Evolutionary conservation across 441 rosid species (phyloP), one percentile per base, ranked within the genome.

Genomic region (Theobroma grandiflorum): DNA sequence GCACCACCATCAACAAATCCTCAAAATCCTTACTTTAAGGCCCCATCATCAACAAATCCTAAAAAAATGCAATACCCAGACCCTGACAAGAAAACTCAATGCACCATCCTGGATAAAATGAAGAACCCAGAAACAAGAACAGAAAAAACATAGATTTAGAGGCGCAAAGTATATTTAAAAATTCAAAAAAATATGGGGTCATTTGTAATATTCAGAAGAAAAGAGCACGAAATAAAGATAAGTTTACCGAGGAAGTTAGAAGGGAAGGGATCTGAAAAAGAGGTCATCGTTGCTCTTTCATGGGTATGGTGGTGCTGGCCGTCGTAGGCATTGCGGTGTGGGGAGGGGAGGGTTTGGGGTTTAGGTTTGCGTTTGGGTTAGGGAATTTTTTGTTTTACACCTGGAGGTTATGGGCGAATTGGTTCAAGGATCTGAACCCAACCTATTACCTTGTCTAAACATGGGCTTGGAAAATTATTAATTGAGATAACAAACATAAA

Each of bases 41-140:
- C 61, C 33, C 11, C 8, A 52, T 16, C 37, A 4, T 35, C 61
- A 72, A 52, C 15, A 50, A 35, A 72, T 37, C 63, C 31, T 53
- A n/a, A 18, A 53, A n/a, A 53, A 72, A n/a, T 63, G 33, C n/a
- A 72, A 72, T 53, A 72, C 16, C 63, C 64, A 67, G 26, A 55
- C 11, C 5, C 53, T 53, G 18, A 52, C 35, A 53, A 53, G 2
- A 11, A 3, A 37, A 37, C 5, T 11, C 45, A 67, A 67, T 22
- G 18, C 33, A 42, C 31, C 9, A 65, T n/a, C 35, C 4, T 9
- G 22, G 35, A 52, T 35, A 20, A 33, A 52, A 7, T 35, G 68
- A 53, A 31, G 35, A 33, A 10, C 63, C 62, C 14, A 67, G 72
- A 43, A 67, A 70, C 16, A 9, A 2, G 6, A n/a, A 16, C 4